Base-by-base conservation (phyloP, 2,329 filamentous ascomycete genomes). In the Exophiala dermatitidis region DNA sequence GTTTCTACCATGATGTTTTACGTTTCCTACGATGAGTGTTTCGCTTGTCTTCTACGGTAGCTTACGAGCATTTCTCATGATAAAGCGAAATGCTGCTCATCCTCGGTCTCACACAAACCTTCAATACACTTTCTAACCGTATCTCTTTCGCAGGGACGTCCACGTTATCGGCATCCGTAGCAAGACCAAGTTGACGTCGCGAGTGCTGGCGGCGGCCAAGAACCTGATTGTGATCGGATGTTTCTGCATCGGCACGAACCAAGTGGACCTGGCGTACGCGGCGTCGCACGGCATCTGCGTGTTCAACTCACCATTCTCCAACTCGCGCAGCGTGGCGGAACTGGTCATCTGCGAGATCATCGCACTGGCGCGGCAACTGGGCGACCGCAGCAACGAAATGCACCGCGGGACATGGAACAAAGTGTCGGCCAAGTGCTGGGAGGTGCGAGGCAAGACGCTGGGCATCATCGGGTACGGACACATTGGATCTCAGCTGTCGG, bases 281-380 rank as follows among this genome's bases (percentile, higher is more conserved):
- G 89, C 89, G 45, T 78, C 80, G 62, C 82, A 87, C 67, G 90
- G 93, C 62, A 95, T 97, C 68, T 90, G 90, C 34, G 93, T 98
- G 60, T 98, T 98, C 82, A 98, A 98, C 75, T 97, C 93, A 43
- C 93, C 93, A 1, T 98, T 98, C 73, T 90, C 88, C 74, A 98
- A 98, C 74, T 97, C 91, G 5, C 86, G 93, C 69, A 95, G 88
- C 68, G 93, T 98, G 48, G 93, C 93, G 52, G 93, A 98, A 76
- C 78, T 97, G 52, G 90, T 97, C 64, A 96, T 98, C 68, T 86
- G 78, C 50, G 91, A 96, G 72, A 90, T 98, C 67, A 96, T 98
- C 66, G 77, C 79, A 37, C 83, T 98, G 50, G 93, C 93, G 26
- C 85, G 93, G 55, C 93, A 98, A 72, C 78, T 98, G 33, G 85